phyloP scores from a whole-genome alignment of 176 grass and related monocot species.

The Themeda triandra region DNA sequence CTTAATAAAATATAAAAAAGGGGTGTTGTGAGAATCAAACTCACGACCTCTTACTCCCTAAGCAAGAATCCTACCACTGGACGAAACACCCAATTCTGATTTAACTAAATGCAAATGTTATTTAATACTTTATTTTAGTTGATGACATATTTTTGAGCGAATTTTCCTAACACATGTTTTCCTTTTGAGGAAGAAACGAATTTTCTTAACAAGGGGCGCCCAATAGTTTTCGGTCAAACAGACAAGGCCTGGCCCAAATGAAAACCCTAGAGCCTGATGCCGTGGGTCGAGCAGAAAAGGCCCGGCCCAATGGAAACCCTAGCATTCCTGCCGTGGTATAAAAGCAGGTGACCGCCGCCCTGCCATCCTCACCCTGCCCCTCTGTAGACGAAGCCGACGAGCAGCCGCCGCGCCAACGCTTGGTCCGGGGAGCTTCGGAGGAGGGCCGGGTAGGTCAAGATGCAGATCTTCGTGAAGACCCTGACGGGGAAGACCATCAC shows the following conservation, averaged over 20 bases:
- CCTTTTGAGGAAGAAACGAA: not conserved
- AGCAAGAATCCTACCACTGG: slow-evolving; percentile 99
- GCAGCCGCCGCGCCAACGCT: not conserved
- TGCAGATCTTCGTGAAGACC: slow-evolving; percentile 99
- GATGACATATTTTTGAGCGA: not conserved
- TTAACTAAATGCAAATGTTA: not conserved
- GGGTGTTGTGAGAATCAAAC: slow-evolving; percentile 98
- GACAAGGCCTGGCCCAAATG: not conserved
- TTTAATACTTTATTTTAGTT: not conserved
- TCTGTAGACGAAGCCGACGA: not conserved
- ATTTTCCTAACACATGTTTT: not conserved
- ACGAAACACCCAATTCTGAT: slow-evolving; percentile 52
- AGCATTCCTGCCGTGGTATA: not conserved
- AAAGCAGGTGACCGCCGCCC: not conserved
- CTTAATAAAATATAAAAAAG: not conserved
- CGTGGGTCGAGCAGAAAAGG: not conserved
- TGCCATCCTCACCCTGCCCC: not conserved
- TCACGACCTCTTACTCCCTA: slow-evolving; percentile 88
- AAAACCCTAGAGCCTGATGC: slow-evolving; percentile 5
- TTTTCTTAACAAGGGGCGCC: not conserved
- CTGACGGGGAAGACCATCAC: slow-evolving; percentile 97
- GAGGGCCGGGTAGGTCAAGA: slow-evolving; percentile 21
- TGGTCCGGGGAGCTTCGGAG: not conserved
- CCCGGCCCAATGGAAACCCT: slow-evolving; percentile 20
- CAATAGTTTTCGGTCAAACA: not conserved